Evolutionary conservation across 192 early-diverging fungal genomes (phyloP).

Genomic region (Linderina pennispora): DNA sequence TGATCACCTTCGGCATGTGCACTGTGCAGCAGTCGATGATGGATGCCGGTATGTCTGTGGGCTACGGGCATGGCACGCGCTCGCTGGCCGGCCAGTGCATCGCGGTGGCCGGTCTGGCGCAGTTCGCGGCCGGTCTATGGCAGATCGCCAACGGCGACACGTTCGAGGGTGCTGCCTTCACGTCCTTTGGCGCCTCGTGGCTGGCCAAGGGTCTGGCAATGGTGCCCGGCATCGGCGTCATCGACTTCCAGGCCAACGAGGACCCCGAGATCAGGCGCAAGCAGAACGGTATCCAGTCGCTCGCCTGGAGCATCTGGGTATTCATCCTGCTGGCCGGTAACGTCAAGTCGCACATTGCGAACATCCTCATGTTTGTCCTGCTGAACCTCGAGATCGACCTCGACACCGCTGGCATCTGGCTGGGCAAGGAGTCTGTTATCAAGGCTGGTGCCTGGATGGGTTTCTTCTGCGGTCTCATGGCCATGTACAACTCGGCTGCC

Average conservation of each 20-base stretch:
- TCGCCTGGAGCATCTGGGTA: constrained; percentile 44
- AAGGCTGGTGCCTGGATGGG: constrained; percentile 42
- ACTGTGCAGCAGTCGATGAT: constrained; percentile 43
- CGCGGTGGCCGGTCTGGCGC: constrained; percentile 30
- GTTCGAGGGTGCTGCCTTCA: constrained; percentile 42
- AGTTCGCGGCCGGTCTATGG: constrained; percentile 33
- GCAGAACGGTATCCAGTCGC: constrained; percentile 23
- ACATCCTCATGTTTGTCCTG: constrained; percentile 31
- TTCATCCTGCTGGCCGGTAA: constrained; percentile 37
- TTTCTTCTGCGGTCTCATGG: constrained; percentile 43
- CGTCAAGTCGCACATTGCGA: constrained; percentile 36
- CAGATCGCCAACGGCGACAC: constrained; percentile 47
- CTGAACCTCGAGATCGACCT: constrained; percentile 37
- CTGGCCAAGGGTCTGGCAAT: constrained; percentile 29
- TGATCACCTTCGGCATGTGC: constrained; percentile 41
- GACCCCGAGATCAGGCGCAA: constrained; percentile 13
- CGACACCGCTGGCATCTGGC: constrained; percentile 26
- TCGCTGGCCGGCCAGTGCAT: constrained; percentile 27
- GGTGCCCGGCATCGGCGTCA: constrained; percentile 23
- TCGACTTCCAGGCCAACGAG: constrained; percentile 24
- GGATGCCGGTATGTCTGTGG: constrained; percentile 37
- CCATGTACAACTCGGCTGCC: constrained; percentile 41
- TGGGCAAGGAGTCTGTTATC: constrained; percentile 8
- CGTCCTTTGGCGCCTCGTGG: constrained; percentile 41
- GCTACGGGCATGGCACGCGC: constrained; percentile 28